A percentile compares a stretch with the other conserved stretches of the same genome.
These are phyloP conservation scores for Wallacemonas sp. DNA, from an alignment of 208 protist species.

Conservation along the genomic window DNA sequence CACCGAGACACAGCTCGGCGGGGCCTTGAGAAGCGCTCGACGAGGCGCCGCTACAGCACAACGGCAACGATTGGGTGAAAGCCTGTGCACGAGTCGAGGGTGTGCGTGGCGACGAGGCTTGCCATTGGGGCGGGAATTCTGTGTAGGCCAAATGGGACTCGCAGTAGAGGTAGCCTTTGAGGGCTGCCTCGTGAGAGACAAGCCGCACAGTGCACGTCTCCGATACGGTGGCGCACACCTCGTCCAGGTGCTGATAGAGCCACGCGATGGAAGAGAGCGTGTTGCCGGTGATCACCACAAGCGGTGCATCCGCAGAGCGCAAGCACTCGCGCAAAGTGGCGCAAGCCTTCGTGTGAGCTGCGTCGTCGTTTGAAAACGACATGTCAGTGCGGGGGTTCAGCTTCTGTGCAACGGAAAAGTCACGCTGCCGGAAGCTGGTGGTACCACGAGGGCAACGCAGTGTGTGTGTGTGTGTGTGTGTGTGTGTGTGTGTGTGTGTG, in stretches of 20 bases:
- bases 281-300: slow-evolving; percentile 23
- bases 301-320: slow-evolving; percentile 7
- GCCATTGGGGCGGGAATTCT: not conserved
- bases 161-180: slow-evolving; percentile 16
- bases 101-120: too few species aligned
- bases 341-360: not conserved
- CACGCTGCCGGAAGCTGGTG: too few species aligned
- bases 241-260: slow-evolving; percentile 21
- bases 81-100: too few species aligned
- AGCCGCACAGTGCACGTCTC: slow-evolving; percentile 21
- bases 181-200: slow-evolving; percentile 27
- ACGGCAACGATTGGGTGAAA: too few species aligned
- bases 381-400: too few species aligned
- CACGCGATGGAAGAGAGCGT: slow-evolving; percentile 13
- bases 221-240: not conserved
- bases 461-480: too few species aligned
- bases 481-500: too few species aligned
- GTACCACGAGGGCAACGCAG: too few species aligned
- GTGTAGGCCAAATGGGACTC: slow-evolving; percentile 7
- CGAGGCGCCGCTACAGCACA: too few species aligned
- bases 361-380: not conserved
- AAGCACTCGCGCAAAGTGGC: not conserved
- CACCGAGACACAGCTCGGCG: too few species aligned
- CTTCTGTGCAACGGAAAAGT: too few species aligned
- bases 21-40: too few species aligned